Conservation (phyloP, 2,329 filamentous ascomycete genomes). For the Fusarium cicatricum region DNA sequence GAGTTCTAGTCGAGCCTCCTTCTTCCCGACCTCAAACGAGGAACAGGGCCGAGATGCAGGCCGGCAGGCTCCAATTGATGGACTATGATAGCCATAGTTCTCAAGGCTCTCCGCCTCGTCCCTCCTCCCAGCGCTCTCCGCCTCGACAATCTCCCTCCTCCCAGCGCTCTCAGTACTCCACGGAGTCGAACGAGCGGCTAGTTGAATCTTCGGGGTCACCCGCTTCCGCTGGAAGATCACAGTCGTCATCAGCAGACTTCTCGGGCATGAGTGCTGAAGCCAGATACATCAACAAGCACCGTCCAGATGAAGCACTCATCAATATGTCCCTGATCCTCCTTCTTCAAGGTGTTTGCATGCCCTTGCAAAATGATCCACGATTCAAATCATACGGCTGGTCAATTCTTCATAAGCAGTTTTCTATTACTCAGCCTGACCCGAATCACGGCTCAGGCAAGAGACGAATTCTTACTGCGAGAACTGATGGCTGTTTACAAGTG, state of each 20-base stretch:
- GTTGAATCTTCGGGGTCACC: not conserved
- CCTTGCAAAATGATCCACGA: not conserved
- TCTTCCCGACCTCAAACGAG: too few species aligned
- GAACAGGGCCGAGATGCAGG: too few species aligned
- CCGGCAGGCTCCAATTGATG: too few species aligned
- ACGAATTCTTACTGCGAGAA: not conserved
- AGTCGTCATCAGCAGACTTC: too few species aligned
- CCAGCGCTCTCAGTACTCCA: too few species aligned
- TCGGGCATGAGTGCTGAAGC: not conserved
- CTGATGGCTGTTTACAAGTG: not conserved
- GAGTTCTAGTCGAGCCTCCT: not conserved
- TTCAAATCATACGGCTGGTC: not conserved
- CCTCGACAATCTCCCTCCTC: not conserved
- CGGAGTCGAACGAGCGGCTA: not conserved
- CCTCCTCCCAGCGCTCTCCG: too few species aligned
- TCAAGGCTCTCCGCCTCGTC: too few species aligned
- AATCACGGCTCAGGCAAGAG: not conserved
- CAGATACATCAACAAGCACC: not conserved
- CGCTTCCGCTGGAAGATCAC: too few species aligned
- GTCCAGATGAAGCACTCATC: slow-evolving; percentile 13
- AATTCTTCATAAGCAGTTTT: not conserved
- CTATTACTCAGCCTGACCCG: not conserved
- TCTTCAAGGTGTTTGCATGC: slow-evolving; percentile 5
- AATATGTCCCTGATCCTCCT: slow-evolving; percentile 9
- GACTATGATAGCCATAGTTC: too few species aligned